Evolutionary conservation across 2,329 filamentous ascomycete genomes (phyloP), one percentile per base, ranked within the genome.

Genomic region (Ceratocystis diversiconidia): DNA sequence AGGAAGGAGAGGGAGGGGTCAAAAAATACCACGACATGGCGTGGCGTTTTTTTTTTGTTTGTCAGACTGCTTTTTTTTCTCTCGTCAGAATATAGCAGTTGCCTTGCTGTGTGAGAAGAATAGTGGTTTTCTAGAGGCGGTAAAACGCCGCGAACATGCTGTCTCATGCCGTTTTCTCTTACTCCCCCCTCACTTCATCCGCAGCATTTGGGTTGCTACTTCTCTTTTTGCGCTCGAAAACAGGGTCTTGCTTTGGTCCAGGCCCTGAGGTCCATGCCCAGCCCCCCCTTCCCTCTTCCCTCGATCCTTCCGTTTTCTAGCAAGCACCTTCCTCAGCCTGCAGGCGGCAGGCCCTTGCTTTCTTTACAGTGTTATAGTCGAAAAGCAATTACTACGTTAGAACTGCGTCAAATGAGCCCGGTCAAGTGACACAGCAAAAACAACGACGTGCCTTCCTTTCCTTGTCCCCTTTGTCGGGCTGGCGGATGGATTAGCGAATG

Each of bases 291-390:
- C 28, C 52, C 28, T 57, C 52, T 57, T n/a, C 52, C 52, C 52
- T 59, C 28, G 52, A 32, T 59, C 52, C 52, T 59, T 59, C 52
- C 52, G 52, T 59, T 59, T 36, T 59, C 25, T 59, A 32, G 52
- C 12, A 59, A 30, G 25, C 52, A 59, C 28, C 52, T 59, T 59
- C 28, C 52, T 59, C 52, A 59, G 52, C 28, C 52, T 59, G 52
- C 52, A 59, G 52, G 15, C 52, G 32, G 28, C 52, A 59, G 28
- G 52, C 28, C 52, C 52, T 59, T 59, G 52, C 52, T 59, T 59
- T 30, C 32, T 59, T 50, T 50, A 50, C 46, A 50, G 6, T 19
- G n/a, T 50, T 36, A 17, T 59, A 32, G 25, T 17, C 7, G 12
- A 30, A 59, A 59, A 30, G 28, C 17, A 59, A 25, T 59, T 32